Evolutionary conservation across 805 yeast species (phyloP).

Genomic region (Metschnikowia anglica): DNA sequence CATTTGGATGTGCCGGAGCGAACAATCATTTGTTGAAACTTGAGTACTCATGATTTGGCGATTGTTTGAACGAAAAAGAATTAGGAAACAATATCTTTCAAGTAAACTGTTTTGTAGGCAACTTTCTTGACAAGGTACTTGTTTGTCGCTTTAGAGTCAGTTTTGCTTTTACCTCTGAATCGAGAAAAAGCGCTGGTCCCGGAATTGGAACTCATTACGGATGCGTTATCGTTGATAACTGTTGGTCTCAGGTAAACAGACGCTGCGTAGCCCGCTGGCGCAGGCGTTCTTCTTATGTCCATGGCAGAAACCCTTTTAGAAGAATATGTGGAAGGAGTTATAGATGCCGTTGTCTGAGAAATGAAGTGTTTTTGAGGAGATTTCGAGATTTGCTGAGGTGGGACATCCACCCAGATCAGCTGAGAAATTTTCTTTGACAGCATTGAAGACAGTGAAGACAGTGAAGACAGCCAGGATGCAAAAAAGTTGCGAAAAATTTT

Average conservation of each 20-base stretch:
- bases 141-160: slow-evolving; percentile 15
- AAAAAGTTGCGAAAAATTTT: slow-evolving; percentile 13
- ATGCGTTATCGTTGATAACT: slow-evolving; percentile 2
- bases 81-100: slow-evolving; percentile 17
- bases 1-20: slow-evolving; percentile 13
- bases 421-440: slow-evolving; percentile 9
- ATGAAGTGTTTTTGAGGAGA: neutral
- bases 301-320: slow-evolving; percentile 16
- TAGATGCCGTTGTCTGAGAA: slow-evolving; percentile 1
- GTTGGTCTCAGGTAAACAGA: slow-evolving; percentile 13
- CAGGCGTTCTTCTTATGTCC: slow-evolving; percentile 13
- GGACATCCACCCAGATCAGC: slow-evolving; percentile 5
- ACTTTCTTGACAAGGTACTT: slow-evolving; percentile 29
- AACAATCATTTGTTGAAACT: slow-evolving; percentile 6
- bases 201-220: neutral
- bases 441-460: slow-evolving; percentile 2
- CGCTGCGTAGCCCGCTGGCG: slow-evolving; percentile 12
- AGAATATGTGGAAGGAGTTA: slow-evolving; percentile 9
- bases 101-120: slow-evolving; percentile 24
- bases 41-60: neutral
- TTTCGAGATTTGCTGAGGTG: neutral
- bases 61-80: neutral
- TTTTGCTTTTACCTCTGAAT: slow-evolving; percentile 1
- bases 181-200: slow-evolving; percentile 1
- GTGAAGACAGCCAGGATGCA: slow-evolving; percentile 10